A percentile compares a stretch with the other conserved stretches of the same genome.
Conservation (phyloP, 2,329 filamentous ascomycete species). For the Akanthomyces dipterigenus region DNA sequence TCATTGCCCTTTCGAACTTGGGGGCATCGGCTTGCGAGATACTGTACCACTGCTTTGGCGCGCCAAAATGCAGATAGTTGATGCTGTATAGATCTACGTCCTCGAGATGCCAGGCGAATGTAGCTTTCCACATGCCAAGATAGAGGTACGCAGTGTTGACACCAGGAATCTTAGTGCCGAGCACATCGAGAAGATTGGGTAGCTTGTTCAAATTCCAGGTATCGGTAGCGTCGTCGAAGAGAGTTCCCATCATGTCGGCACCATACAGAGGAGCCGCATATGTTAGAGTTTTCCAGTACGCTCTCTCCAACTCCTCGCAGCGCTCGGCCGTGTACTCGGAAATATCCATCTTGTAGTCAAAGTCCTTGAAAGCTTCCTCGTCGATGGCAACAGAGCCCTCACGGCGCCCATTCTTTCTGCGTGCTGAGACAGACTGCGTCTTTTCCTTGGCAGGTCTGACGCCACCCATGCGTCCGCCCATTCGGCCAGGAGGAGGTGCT, state of each 20-base stretch:
- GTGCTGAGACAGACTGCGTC: conserved; percentile 73
- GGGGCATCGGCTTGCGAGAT: conserved; percentile 93
- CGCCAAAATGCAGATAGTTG: conserved; percentile 98
- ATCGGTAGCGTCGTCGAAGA: conserved; percentile 81
- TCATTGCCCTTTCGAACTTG: conserved; percentile 92
- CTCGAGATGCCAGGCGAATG: conserved; percentile 97
- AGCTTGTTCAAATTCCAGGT: conserved; percentile 94
- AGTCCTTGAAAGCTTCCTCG: conserved; percentile 82
- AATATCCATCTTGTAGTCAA: conserved; percentile 82
- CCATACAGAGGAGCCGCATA: conserved; percentile 94
- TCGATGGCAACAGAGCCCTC: conserved; percentile 76
- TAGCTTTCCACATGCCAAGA: conserved; percentile 99
- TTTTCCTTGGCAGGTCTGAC: conserved; percentile 47
- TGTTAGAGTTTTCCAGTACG: conserved; percentile 95
- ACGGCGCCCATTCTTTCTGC: conserved; percentile 76
- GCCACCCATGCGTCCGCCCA: conserved; percentile 35
- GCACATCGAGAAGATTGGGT: conserved; percentile 84
- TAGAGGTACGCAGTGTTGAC: conserved; percentile 98
- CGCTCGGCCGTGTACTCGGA: conserved; percentile 86
- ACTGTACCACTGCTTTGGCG: conserved; percentile 99
- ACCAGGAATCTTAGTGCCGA: conserved; percentile 91
- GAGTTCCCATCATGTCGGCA: conserved; percentile 89
- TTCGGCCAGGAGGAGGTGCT: conserved; percentile 17
- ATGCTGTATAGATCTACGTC: conserved; percentile 99
- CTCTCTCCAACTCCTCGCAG: conserved; percentile 88